Evolutionary conservation across 352 stramenopile genomes (phyloP).

Genomic region (Phytophthora agathidicida): DNA sequence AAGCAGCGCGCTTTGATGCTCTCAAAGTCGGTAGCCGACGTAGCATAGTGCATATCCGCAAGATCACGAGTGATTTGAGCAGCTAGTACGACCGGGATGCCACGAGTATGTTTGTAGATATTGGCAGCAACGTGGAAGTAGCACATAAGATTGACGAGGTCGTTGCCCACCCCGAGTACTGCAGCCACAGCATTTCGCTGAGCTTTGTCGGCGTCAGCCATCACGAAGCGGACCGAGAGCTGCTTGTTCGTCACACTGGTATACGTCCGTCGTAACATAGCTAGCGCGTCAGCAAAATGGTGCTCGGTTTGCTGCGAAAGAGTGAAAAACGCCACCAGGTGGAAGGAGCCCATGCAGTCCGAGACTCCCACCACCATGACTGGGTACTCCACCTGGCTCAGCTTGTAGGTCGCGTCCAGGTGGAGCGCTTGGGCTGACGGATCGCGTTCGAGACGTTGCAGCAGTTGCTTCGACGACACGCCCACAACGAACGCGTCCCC

Average conservation of each 20-base stretch:
- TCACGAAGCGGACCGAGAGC: not conserved
- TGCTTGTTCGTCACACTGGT: not conserved
- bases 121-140: conserved; percentile 5
- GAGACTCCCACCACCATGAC: conserved; percentile 24
- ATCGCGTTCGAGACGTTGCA: conserved; percentile 1
- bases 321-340: conserved; percentile 21
- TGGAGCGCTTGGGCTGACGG: conserved; percentile 8
- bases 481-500: conserved; percentile 1
- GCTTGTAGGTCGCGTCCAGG: conserved; percentile 25
- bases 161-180: conserved; percentile 3
- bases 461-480: conserved; percentile 1
- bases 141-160: conserved; percentile 1
- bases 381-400: conserved; percentile 17
- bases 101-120: not conserved
- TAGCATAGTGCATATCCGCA: not conserved
- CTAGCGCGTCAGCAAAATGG: not conserved
- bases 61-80: not conserved
- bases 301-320: not conserved
- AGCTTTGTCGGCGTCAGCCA: not conserved
- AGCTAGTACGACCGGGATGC: not conserved
- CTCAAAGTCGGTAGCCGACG: not conserved
- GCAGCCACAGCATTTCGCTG: conserved; percentile 1
- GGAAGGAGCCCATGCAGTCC: conserved; percentile 20
- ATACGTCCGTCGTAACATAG: not conserved
- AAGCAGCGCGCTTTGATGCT: not conserved